Evolutionary conservation across 176 grass and related monocot genomes (phyloP), one percentile per base, ranked within the genome.

Genomic region (Eleusine indica): DNA sequence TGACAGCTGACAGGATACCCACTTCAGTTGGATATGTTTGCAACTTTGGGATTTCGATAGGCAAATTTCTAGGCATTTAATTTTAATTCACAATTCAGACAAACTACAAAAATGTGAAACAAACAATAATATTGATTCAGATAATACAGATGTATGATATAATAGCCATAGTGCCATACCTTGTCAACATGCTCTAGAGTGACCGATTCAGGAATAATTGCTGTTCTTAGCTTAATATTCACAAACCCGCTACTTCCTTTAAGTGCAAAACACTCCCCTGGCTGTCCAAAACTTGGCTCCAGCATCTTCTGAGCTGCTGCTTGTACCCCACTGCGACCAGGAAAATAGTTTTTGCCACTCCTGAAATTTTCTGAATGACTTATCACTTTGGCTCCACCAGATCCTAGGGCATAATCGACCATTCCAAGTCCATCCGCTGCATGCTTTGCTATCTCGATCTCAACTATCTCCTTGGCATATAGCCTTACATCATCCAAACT

Each of bases 251-350:
- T 91, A 75, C 65, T 93, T 80, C 96, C 96, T 70, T 90, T 73
- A 21, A 98, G 77, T 39, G 96, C 85, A 93, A 98, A 98, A 85
- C 96, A 98, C 77, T 95, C 88, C 47, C 93, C 96, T 32, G 96
- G 96, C 66, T 98, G 89, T 43, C 96, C 96, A 84, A 98, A 98
- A 87, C 96, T 98, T 68, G 96, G 96, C 83, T 93, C 89, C 14
- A 98, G 66, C 93, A 98, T 94, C 84, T 98, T 98, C 11, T 94
- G 68, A 25, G 93, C 87, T 70, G 43, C 71, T 67, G 44, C 9
- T 75, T 85, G 83, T 74, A 81, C 76, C 41, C 18, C 80, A 71
- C 35, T 69, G 43, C 80, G 85, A 70, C 48, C 42, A 77, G 62
- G 3, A 51, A 91, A 61, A 84, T 79, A 78, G 16, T 12, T 49